Evolutionary conservation across 1,284 basidiomycete species (phyloP).

Genomic region (Malassezia psittaci): DNA sequence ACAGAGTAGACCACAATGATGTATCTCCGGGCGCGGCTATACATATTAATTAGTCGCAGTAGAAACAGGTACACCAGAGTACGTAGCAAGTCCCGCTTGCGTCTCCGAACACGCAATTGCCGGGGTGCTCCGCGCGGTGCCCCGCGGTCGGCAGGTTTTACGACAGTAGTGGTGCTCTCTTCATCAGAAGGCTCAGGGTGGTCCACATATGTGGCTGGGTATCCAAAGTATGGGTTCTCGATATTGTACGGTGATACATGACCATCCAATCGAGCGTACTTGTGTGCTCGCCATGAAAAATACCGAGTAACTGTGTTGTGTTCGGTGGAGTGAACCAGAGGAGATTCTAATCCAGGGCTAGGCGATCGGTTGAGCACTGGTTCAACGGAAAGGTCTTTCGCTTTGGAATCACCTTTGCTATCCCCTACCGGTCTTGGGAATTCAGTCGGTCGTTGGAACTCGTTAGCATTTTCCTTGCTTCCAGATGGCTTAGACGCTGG

Average conservation of each 20-base stretch:
- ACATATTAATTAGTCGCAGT: constrained; percentile 32
- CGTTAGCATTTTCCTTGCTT: too few species aligned
- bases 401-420: too few species aligned
- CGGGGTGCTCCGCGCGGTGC: constrained; percentile 1
- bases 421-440: neutral
- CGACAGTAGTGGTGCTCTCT: constrained; percentile 5
- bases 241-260: constrained; percentile 48
- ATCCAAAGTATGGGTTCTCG: constrained; percentile 73
- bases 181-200: constrained; percentile 3
- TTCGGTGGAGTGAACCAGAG: neutral
- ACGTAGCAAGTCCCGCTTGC: constrained; percentile 40
- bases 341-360: too few species aligned
- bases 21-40: constrained; percentile 22
- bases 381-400: too few species aligned
- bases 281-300: constrained; percentile 37
- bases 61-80: constrained; percentile 45
- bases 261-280: constrained; percentile 27
- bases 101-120: constrained; percentile 26
- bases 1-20: constrained; percentile 2
- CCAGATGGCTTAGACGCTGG: too few species aligned
- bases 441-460: too few species aligned
- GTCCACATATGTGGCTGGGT: constrained; percentile 53
- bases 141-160: constrained; percentile 10
- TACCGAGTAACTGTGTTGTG: constrained; percentile 15
- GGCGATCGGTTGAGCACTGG: too few species aligned